Conservation (phyloP, 108 stramenopile species). For the Bacterosira constricta region DNA sequence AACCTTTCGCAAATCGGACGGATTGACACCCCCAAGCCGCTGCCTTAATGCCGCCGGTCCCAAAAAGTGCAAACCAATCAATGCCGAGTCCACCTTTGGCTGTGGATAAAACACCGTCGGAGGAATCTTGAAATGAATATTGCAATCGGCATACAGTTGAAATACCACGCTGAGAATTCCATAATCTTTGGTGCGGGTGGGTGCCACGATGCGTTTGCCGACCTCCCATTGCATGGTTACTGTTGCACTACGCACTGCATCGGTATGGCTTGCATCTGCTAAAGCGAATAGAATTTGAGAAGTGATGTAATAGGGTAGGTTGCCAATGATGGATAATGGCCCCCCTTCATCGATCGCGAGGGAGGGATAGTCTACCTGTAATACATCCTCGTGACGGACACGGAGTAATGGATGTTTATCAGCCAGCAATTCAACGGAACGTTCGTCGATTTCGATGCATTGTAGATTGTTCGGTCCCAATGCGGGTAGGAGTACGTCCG, state of each 20-base stretch:
- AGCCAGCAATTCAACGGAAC: conserved; percentile 81
- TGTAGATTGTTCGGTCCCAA: conserved; percentile 55
- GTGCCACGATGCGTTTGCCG: conserved; percentile 87
- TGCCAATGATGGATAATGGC: conserved; percentile 92
- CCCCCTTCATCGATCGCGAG: conserved; percentile 80
- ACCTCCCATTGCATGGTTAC: conserved; percentile 99
- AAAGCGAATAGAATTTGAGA: conserved; percentile 95
- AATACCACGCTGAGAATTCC: conserved; percentile 96
- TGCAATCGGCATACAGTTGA: conserved; percentile 86
- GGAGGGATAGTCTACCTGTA: conserved; percentile 87
- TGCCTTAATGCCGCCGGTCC: conserved; percentile 58
- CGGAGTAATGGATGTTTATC: conserved; percentile 69
- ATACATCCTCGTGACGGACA: conserved; percentile 81
- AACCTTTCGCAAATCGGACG: conserved; percentile 77
- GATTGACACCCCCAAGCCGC: conserved; percentile 81
- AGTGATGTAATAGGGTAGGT: conserved; percentile 98
- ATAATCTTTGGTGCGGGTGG: conserved; percentile 84
- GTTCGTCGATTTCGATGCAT: conserved; percentile 94
- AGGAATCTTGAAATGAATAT: conserved; percentile 95
- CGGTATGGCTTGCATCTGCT: conserved; percentile 89
- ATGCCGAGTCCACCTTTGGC: conserved; percentile 94
- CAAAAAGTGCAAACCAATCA: conserved; percentile 92
- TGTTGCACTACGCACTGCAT: conserved; percentile 87
- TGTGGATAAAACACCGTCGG: conserved; percentile 97
- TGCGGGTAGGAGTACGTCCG: conserved; percentile 77